Percentiles rank a stretch among this genome's conserved stretches.
Conservation (phyloP, 2,329 filamentous ascomycete genomes). For the Corinectria fuckeliana region DNA sequence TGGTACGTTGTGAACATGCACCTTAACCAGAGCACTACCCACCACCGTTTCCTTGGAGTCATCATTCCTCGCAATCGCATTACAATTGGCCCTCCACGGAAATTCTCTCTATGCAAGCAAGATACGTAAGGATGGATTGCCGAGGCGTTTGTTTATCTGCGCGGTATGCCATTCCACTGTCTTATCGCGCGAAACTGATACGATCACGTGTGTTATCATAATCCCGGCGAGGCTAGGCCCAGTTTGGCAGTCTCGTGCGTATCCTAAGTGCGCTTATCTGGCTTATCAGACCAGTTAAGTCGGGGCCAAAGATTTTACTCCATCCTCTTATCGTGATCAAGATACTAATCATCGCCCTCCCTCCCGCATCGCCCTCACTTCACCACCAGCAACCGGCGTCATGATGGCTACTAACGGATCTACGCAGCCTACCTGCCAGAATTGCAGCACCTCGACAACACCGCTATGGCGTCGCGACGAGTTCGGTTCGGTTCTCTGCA, state of each 20-base stretch:
- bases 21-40: slow-evolving; percentile 4
- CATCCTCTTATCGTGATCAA: slow-evolving; percentile 49
- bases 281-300: slow-evolving; percentile 46
- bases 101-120: slow-evolving; percentile 9
- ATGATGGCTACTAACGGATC: slow-evolving; percentile 65
- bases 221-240: slow-evolving; percentile 30
- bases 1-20: slow-evolving; percentile 44
- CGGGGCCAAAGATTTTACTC: slow-evolving; percentile 43
- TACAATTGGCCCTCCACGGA: slow-evolving; percentile 8
- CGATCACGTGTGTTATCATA: slow-evolving; percentile 43
- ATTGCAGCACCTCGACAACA: slow-evolving; percentile 94
- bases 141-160: slow-evolving; percentile 20
- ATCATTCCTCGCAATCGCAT: slow-evolving; percentile 5
- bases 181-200: slow-evolving; percentile 33
- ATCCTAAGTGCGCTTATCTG: slow-evolving; percentile 37
- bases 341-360: slow-evolving; percentile 44
- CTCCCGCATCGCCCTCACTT: slow-evolving; percentile 37
- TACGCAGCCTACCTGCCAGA: slow-evolving; percentile 93
- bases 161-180: slow-evolving; percentile 10
- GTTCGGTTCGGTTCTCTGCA: slow-evolving; percentile 93
- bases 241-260: slow-evolving; percentile 25
- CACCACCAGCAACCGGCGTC: slow-evolving; percentile 46
- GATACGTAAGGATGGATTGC: neutral
- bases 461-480: slow-evolving; percentile 98
- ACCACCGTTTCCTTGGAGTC: slow-evolving; percentile 17